Conservation (phyloP, 257 asterid genomes). For the Lantana camara region DNA sequence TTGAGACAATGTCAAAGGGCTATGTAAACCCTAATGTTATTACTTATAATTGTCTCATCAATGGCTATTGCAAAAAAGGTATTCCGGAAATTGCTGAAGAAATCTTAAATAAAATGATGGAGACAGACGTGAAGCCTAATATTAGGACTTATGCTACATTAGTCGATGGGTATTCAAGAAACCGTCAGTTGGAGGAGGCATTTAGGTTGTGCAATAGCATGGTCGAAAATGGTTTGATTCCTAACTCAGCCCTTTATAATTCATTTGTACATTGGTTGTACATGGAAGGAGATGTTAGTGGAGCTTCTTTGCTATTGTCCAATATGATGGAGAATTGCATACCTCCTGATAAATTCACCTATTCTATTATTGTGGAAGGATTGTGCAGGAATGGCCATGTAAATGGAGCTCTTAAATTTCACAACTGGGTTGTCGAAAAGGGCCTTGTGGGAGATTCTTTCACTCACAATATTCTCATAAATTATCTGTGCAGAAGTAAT, state of each 20-base stretch:
- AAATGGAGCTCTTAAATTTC: constrained; percentile 52
- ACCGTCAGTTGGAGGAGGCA: constrained; percentile 60
- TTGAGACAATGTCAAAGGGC: constrained; percentile 53
- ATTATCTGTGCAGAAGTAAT: constrained; percentile 53
- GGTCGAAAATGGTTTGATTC: constrained; percentile 57
- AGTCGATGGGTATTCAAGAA: constrained; percentile 73
- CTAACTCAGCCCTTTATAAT: constrained; percentile 66
- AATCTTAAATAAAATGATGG: constrained; percentile 52
- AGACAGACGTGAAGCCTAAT: constrained; percentile 58
- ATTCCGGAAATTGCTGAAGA: constrained; percentile 47
- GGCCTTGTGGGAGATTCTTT: constrained; percentile 49
- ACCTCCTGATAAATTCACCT: constrained; percentile 56
- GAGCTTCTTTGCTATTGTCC: constrained; percentile 57
- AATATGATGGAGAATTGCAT: constrained; percentile 63
- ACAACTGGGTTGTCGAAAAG: constrained; percentile 44
- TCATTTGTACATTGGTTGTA: constrained; percentile 63
- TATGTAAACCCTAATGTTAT: constrained; percentile 47
- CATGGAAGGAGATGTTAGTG: constrained; percentile 63
- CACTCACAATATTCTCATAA: constrained; percentile 58
- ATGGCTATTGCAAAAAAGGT: constrained; percentile 78
- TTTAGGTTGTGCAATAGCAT: constrained; percentile 58
- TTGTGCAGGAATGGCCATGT: constrained; percentile 56
- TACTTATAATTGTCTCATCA: constrained; percentile 64
- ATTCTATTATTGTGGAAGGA: constrained; percentile 57
- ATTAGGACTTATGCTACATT: constrained; percentile 72